Conservation (phyloP, 2,329 filamentous ascomycete genomes). For the Cyclaneusma minus region DNA sequence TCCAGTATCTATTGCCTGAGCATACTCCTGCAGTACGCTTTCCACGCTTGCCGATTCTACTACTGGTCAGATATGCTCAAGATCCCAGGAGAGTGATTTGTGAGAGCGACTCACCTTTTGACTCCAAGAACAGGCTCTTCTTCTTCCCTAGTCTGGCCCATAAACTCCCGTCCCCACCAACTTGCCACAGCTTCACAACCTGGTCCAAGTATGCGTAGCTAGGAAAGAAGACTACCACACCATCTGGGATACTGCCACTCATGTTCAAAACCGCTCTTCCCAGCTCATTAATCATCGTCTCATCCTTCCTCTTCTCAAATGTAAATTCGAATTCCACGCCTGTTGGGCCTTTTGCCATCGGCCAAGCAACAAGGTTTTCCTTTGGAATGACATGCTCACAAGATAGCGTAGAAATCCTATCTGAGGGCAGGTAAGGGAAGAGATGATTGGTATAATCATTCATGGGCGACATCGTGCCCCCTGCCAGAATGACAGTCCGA, state of each 20-base stretch:
- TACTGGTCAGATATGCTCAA: too few species aligned
- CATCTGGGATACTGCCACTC: constrained; percentile 64
- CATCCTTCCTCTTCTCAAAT: constrained; percentile 58
- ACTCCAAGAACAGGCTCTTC: constrained; percentile 49
- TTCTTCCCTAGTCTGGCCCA: constrained; percentile 42
- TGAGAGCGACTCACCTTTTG: constrained; percentile 34
- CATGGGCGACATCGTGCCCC: constrained; percentile 96
- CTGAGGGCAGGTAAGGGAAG: constrained; percentile 54
- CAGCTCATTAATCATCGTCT: constrained; percentile 55
- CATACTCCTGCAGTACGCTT: constrained; percentile 59
- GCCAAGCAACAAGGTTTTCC: constrained; percentile 65
- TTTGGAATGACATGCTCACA: constrained; percentile 88
- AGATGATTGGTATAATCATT: constrained; percentile 77
- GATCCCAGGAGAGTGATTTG: too few species aligned
- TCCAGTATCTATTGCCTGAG: constrained; percentile 41
- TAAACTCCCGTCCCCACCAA: constrained; percentile 23
- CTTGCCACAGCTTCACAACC: constrained; percentile 49
- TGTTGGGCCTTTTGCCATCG: constrained; percentile 35
- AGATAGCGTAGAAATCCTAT: constrained; percentile 63
- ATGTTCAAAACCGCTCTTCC: constrained; percentile 59
- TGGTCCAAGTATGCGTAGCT: constrained; percentile 82
- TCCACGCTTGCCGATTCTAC: constrained; percentile 34
- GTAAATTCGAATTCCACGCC: constrained; percentile 66
- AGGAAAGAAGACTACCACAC: constrained; percentile 88
- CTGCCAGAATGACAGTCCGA: constrained; percentile 75